These are phyloP conservation scores for Aaosphaeria pasadenensis DNA, from an alignment of 2,329 filamentous ascomycete genomes.

Conservation along the genomic window DNA sequence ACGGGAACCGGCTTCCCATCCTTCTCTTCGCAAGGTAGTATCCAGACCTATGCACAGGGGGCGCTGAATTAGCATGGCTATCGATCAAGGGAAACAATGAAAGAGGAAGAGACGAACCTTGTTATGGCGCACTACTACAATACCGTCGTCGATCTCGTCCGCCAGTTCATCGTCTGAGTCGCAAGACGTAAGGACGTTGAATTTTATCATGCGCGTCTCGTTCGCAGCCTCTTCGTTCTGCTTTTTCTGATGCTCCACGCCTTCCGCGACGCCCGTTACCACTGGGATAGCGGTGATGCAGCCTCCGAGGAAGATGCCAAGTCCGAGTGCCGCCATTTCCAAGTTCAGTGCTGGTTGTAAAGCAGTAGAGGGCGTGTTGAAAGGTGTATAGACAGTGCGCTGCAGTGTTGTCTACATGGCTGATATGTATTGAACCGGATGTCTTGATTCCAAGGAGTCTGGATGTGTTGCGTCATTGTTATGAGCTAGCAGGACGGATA, in stretches of 20 bases:
- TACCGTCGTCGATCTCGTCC: slow-evolving; percentile 41
- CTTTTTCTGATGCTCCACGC: slow-evolving; percentile 49
- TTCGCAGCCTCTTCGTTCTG: slow-evolving; percentile 50
- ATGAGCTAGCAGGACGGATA: too few species aligned
- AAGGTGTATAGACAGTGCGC: too few species aligned
- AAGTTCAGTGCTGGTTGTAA: too few species aligned
- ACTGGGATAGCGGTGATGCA: slow-evolving; percentile 46
- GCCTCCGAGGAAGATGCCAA: slow-evolving; percentile 38
- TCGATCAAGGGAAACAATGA: neutral
- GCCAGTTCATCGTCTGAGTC: slow-evolving; percentile 30
- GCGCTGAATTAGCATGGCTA: neutral
- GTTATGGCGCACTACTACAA: slow-evolving; percentile 45
- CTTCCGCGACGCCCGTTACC: slow-evolving; percentile 51
- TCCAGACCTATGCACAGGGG: slow-evolving; percentile 24
- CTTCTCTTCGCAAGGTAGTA: slow-evolving; percentile 31
- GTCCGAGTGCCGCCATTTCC: slow-evolving; percentile 21
- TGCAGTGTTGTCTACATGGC: too few species aligned
- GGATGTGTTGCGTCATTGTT: too few species aligned
- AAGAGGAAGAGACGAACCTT: slow-evolving; percentile 32
- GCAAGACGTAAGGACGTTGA: slow-evolving; percentile 47
- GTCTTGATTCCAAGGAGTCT: too few species aligned
- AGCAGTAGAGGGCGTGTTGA: too few species aligned
- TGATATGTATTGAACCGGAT: too few species aligned
- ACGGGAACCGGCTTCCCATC: slow-evolving; percentile 26
- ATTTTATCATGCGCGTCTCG: slow-evolving; percentile 51